phyloP scores from a whole-genome alignment of 805 yeast species.

The Saccharomycopsis sp. region DNA sequence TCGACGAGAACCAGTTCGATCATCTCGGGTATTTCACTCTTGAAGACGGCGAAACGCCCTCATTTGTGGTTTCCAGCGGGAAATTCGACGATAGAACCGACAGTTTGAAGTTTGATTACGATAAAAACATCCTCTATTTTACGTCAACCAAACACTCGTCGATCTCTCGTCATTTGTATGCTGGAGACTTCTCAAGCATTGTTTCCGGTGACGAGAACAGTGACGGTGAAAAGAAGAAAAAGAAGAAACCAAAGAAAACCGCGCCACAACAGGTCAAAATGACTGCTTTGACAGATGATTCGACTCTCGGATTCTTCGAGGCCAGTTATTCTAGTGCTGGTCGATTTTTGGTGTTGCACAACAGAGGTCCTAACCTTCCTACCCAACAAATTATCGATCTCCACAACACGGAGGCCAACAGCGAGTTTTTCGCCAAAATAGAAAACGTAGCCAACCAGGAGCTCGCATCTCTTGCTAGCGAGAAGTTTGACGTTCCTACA shows the following conservation, averaged over 20 bases:
- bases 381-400: conserved; percentile 65
- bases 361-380: conserved; percentile 77
- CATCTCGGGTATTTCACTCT: conserved; percentile 59
- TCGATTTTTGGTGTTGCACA: conserved; percentile 43
- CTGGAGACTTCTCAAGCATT: conserved; percentile 18
- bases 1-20: conserved; percentile 44
- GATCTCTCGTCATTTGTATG: conserved; percentile 54
- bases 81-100: conserved; percentile 47
- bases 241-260: not conserved
- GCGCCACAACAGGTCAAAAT: not conserved
- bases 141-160: conserved; percentile 49
- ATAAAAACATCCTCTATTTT: conserved; percentile 45
- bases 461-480: conserved; percentile 22
- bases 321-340: conserved; percentile 53
- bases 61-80: conserved; percentile 37
- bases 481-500: conserved; percentile 44
- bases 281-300: conserved; percentile 28
- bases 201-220: conserved; percentile 18
- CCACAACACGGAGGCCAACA: conserved; percentile 33
- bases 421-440: conserved; percentile 24
- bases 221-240: conserved; percentile 2
- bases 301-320: conserved; percentile 39
- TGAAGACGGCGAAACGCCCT: conserved; percentile 35
- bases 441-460: conserved; percentile 21
- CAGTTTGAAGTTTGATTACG: conserved; percentile 39